A percentile compares a stretch with the other conserved stretches of the same genome.
phyloP scores from a whole-genome alignment of 129 eudicot species.

The Artemisia tridentata region DNA sequence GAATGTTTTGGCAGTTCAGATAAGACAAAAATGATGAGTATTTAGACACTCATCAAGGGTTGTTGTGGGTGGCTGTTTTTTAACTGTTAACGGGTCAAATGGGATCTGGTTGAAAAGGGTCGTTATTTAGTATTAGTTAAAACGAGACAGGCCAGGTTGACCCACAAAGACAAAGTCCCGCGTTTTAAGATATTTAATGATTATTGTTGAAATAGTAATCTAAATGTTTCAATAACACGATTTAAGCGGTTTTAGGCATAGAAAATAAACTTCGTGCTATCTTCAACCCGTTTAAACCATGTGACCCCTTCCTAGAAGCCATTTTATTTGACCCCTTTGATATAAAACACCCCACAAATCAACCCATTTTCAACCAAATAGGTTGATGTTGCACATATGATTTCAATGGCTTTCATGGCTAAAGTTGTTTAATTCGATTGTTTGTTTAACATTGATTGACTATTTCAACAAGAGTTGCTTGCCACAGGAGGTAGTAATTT shows the following conservation, averaged over 20 bases:
- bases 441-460: no score
- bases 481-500: no score
- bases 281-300: neutral
- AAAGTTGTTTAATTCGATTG: no score
- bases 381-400: neutral
- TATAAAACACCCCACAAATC: neutral
- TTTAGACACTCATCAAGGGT: no score
- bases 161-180: neutral
- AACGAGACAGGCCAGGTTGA: neutral
- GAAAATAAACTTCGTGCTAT: neutral
- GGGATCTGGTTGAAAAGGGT: no score
- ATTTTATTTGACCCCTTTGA: no score
- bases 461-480: no score
- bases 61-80: slow-evolving; percentile 52
- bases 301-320: neutral
- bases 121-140: no score
- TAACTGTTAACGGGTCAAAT: slow-evolving; percentile 33
- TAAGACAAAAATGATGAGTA: no score
- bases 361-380: neutral
- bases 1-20: no score
- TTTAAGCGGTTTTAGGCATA: neutral
- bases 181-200: neutral
- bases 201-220: neutral
- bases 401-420: neutral
- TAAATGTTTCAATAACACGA: neutral